Percentiles rank a stretch among this genome's conserved stretches.
Conservation (phyloP, 441 rosid genomes). For the Populus trichocarpa region DNA sequence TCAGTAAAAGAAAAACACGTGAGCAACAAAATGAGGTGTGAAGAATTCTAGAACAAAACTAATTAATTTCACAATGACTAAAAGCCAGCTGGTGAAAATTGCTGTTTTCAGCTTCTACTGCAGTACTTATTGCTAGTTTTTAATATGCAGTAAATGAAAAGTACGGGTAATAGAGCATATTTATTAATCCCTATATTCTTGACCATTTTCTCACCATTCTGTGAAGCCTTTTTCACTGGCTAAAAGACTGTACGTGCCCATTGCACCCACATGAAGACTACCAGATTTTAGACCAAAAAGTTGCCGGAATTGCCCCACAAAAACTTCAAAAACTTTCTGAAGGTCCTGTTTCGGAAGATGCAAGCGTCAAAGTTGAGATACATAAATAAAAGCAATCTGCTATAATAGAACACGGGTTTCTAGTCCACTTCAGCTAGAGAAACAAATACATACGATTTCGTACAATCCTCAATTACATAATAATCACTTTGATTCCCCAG, state of each 20-base stretch:
- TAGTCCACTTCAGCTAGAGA: conserved; percentile 9
- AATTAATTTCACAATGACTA: background rate
- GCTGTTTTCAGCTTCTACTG: background rate
- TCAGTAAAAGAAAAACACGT: background rate
- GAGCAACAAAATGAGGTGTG: background rate
- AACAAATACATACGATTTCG: background rate
- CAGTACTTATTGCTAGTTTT: background rate
- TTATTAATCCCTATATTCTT: background rate
- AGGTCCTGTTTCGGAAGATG: conserved; percentile 65
- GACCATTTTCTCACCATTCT: conserved; percentile 60
- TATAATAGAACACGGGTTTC: conserved; percentile 5
- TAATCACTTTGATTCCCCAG: background rate
- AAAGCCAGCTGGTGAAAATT: background rate
- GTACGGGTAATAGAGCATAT: background rate
- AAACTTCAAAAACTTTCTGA: conserved; percentile 67
- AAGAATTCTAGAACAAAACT: background rate
- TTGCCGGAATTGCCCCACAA: conserved; percentile 90
- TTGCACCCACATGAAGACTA: conserved; percentile 41
- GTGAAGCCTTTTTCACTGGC: conserved; percentile 85
- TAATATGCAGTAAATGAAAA: background rate
- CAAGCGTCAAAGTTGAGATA: conserved; percentile 24
- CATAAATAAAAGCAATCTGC: conserved; percentile 21
- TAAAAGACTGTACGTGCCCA: conserved; percentile 58
- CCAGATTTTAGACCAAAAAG: conserved; percentile 79
- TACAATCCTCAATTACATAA: background rate